phyloP scores from a whole-genome alignment of 2,329 filamentous ascomycete species.

The Colletotrichum limetticola region DNA sequence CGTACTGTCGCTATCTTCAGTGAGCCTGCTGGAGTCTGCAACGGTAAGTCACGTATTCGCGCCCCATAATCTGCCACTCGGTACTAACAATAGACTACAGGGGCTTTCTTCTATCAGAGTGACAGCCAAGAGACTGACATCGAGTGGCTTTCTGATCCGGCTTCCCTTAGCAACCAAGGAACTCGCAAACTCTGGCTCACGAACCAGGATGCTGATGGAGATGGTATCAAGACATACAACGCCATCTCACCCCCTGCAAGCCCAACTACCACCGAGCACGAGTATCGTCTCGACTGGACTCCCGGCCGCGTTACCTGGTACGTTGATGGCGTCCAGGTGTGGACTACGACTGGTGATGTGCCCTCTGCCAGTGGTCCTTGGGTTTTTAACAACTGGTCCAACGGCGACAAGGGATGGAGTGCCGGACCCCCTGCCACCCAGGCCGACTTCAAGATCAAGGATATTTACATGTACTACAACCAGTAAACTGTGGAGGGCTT shows the following conservation, averaged over 20 bases:
- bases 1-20: conserved; percentile 43
- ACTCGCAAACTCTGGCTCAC: conserved; percentile 43
- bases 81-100: conserved; percentile 25
- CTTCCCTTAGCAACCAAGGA: conserved; percentile 41
- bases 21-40: conserved; percentile 44
- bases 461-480: conserved; percentile 43
- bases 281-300: conserved; percentile 46
- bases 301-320: conserved; percentile 39
- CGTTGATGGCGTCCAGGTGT: conserved; percentile 41
- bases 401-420: conserved; percentile 44
- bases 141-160: conserved; percentile 45
- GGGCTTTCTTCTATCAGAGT: conserved; percentile 44
- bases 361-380: conserved; percentile 40
- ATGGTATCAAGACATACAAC: conserved; percentile 36
- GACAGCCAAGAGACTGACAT: conserved; percentile 45
- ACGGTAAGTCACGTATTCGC: conserved; percentile 36
- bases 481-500: conserved; percentile 4
- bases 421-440: conserved; percentile 41
- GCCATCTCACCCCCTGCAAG: conserved; percentile 36
- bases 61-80: background rate
- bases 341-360: conserved; percentile 41
- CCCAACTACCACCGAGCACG: conserved; percentile 42
- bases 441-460: conserved; percentile 41
- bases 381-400: conserved; percentile 47
- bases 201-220: conserved; percentile 42